Percentiles rank a stretch among this genome's conserved stretches.
These are phyloP conservation scores for Lippia alba DNA, from an alignment of 305 asterid genomes.

Conservation along the genomic window DNA sequence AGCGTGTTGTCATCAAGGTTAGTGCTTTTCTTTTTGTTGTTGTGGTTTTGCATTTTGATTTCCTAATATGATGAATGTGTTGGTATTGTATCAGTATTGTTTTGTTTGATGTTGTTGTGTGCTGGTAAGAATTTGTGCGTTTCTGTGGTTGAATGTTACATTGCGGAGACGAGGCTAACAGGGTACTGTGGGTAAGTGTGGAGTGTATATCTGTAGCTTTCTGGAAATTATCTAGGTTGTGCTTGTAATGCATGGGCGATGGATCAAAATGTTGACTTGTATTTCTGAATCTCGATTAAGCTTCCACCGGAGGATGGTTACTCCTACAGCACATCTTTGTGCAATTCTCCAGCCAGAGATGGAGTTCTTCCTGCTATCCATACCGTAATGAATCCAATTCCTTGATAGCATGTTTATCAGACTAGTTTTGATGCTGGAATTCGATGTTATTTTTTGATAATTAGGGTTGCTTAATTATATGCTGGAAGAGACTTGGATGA, in stretches of 20 bases:
- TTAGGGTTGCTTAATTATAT: no score
- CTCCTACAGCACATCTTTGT: conserved; percentile 4
- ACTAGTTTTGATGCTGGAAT: no score
- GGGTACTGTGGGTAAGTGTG: background rate
- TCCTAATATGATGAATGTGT: background rate
- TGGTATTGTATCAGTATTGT: background rate
- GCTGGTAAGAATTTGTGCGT: background rate
- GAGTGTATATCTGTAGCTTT: conserved; percentile 1
- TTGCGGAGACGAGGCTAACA: background rate
- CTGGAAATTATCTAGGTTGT: conserved; percentile 13
- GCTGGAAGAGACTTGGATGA: no score
- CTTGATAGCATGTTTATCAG: no score
- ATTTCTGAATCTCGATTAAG: background rate
- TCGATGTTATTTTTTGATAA: no score
- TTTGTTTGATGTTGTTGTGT: no score
- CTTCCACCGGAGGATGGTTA: background rate
- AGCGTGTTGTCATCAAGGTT: conserved; percentile 80
- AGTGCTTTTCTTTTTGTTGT: conserved; percentile 11
- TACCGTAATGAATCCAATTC: no score
- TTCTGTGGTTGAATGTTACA: no score
- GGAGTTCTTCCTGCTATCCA: no score
- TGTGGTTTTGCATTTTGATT: background rate
- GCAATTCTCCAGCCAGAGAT: background rate
- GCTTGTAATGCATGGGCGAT: background rate
- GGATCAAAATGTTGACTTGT: conserved; percentile 1